Evolutionary conservation across 2,329 filamentous ascomycete genomes (phyloP).

Genomic region (Penicillium sp.): DNA sequence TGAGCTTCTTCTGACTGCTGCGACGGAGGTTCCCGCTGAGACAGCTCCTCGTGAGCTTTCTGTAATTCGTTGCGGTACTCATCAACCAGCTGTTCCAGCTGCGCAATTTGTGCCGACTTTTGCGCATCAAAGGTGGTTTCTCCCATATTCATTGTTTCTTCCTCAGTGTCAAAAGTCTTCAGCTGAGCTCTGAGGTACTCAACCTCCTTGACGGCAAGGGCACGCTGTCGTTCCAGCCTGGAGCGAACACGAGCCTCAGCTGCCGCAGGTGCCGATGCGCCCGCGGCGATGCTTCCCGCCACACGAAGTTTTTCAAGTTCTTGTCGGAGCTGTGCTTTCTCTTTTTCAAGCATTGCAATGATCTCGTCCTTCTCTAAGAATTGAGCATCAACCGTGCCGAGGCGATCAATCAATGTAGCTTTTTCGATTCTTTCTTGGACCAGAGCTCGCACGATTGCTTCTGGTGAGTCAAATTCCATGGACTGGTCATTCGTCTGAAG

Average conservation of each 20-base stretch:
- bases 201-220: conserved; percentile 81
- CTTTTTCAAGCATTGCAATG: conserved; percentile 64
- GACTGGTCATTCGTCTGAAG: conserved; percentile 62
- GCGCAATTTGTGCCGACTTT: conserved; percentile 66
- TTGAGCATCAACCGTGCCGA: conserved; percentile 75
- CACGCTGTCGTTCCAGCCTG: conserved; percentile 78
- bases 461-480: conserved; percentile 77
- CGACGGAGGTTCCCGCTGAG: conserved; percentile 50
- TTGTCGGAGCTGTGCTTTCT: conserved; percentile 57
- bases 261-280: conserved; percentile 42
- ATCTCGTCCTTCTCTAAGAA: conserved; percentile 68
- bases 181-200: conserved; percentile 91
- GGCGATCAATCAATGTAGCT: conserved; percentile 69
- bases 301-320: conserved; percentile 67
- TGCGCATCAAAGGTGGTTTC: conserved; percentile 67
- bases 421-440: conserved; percentile 75
- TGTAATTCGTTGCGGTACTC: conserved; percentile 78
- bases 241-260: conserved; percentile 62
- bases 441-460: conserved; percentile 76
- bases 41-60: conserved; percentile 66
- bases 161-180: conserved; percentile 80
- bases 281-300: conserved; percentile 27
- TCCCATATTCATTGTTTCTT: conserved; percentile 70
- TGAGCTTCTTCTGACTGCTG: conserved; percentile 37
- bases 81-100: conserved; percentile 81